Base-by-base conservation (phyloP, 2,329 filamentous ascomycete genomes). In the Hypoxylon sp. region DNA sequence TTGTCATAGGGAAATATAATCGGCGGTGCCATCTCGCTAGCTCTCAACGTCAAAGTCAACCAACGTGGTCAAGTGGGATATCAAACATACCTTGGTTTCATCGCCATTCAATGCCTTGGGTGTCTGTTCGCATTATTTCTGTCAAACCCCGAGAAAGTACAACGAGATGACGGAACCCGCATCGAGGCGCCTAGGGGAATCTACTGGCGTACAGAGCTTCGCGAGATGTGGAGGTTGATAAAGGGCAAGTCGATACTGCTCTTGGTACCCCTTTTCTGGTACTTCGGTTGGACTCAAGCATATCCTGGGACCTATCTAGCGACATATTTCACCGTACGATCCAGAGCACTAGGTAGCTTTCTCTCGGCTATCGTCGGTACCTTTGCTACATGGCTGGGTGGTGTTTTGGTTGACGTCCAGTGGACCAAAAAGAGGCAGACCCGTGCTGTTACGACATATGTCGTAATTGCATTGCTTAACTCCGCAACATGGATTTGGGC, bases 11-110 rank as follows among this genome's bases (percentile, higher is more conserved):
- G 79, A 0, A 78, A 76, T 61, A 83, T 90, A 5, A 70, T 90
- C 0, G 88, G 88, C 2, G 88, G 87, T 5, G 85, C 86, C 0
- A 87, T 91, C 63, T 89, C 88, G 26, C 73, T 91, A 0, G 85
- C 82, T 0, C 69, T 91, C 7, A 90, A 91, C 31, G 73, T 80
- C 0, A 73, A 78, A 49, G 67, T 78, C 29, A 80, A 79, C 0
- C 37, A 30, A 6, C 52, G 52, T 12, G 65, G 87, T 0, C 81
- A 84, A 36, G 86, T 90, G 0, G 87, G 83, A 0, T 89, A 88
- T 53, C 78, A 79, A 0, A 87, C 90, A 0, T 90, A 84, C 55
- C 70, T 88, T 3, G 69, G 88, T 11, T 91, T 91, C 63, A 89
- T 91, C 50, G 84, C 82, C 0, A 69, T 91, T 0, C 88, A 91